Percentiles rank a stretch among this genome's conserved stretches.
Evolutionary conservation across 2,329 filamentous ascomycete species (phyloP).

Genomic region (Fonsecaea nubica): DNA sequence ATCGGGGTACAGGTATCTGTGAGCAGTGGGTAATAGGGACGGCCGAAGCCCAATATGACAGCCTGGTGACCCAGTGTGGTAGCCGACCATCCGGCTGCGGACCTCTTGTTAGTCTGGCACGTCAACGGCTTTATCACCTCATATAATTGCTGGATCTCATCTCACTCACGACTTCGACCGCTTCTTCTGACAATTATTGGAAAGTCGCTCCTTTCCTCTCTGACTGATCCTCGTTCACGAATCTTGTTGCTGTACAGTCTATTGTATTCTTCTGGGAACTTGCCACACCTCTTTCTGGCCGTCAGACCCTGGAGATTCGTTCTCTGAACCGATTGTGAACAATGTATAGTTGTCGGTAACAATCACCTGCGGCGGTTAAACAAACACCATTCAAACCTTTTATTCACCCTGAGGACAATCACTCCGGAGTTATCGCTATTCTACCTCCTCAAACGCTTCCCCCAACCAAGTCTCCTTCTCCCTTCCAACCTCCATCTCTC

Average conservation of each 20-base stretch:
- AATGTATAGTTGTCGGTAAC: constrained; percentile 14
- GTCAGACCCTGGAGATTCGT: not conserved
- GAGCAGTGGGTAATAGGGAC: not conserved
- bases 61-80: not conserved
- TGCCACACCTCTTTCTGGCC: not conserved
- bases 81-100: constrained; percentile 4
- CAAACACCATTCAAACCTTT: not conserved
- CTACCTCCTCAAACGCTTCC: not conserved
- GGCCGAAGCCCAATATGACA: not conserved
- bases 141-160: constrained; percentile 12
- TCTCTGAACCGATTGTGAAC: not conserved
- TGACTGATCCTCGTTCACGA: not conserved
- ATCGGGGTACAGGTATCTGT: not conserved
- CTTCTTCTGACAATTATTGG: constrained; percentile 9
- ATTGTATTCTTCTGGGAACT: not conserved
- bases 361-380: not conserved
- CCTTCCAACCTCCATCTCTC: not conserved
- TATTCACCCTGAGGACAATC: not conserved
- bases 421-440: not conserved
- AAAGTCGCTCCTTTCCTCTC: constrained; percentile 7
- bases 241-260: not conserved
- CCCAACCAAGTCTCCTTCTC: not conserved
- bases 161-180: constrained; percentile 4
- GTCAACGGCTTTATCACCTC: not conserved
- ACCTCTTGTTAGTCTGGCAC: not conserved